Evolutionary conservation across 2,329 filamentous ascomycete species (phyloP).

Genomic region (Talaromyces marneffei): DNA sequence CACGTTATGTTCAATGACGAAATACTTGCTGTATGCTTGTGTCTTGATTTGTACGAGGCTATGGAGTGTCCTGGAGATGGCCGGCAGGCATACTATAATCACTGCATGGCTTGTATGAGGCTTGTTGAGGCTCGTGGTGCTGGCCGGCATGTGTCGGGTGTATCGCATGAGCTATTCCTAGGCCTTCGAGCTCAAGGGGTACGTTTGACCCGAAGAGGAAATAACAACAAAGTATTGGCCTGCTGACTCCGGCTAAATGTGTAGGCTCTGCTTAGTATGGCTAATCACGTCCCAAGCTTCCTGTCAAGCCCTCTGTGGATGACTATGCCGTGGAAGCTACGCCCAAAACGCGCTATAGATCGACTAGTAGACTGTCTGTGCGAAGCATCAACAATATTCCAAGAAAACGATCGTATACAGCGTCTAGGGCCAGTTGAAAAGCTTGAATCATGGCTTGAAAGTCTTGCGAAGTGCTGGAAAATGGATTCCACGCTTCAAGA

Average conservation of each 20-base stretch:
- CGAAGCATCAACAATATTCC: constrained; percentile 22
- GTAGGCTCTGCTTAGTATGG: constrained; percentile 28
- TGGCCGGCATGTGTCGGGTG: constrained; percentile 25
- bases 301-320: constrained; percentile 28
- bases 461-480: constrained; percentile 24
- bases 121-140: constrained; percentile 31
- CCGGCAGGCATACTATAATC: constrained; percentile 27
- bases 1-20: constrained; percentile 30
- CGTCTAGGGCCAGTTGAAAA: constrained; percentile 16
- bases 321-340: constrained; percentile 24
- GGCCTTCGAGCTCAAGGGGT: constrained; percentile 25
- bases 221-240: neutral
- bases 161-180: constrained; percentile 31
- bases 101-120: constrained; percentile 28
- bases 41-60: constrained; percentile 31
- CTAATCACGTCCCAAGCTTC: constrained; percentile 21
- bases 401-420: constrained; percentile 15
- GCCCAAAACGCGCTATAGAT: constrained; percentile 23
- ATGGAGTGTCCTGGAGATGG: constrained; percentile 31
- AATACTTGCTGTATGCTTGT: constrained; percentile 33
- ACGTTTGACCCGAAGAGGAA: neutral
- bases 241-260: neutral
- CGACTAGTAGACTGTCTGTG: constrained; percentile 29
- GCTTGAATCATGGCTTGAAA: constrained; percentile 15
- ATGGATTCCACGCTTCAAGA: constrained; percentile 23